Conservation (phyloP, 306 rosid species). For the Citrullus mucosospermus region DNA sequence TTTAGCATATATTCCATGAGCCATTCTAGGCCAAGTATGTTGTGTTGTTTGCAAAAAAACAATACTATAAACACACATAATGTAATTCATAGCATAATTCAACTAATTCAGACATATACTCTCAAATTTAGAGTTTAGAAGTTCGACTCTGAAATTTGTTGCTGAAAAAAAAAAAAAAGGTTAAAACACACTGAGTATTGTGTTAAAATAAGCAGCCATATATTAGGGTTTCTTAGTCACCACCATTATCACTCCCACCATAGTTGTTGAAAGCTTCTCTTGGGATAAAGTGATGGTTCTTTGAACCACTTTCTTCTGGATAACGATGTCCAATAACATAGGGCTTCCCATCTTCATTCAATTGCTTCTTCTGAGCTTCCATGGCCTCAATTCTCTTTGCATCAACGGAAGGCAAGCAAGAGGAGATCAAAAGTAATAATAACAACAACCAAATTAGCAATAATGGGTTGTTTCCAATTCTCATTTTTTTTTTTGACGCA, state of each 20-base stretch:
- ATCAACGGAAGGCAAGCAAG: conserved; percentile 6
- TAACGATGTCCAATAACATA: not conserved
- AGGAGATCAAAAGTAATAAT: not conserved
- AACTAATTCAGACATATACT: not conserved
- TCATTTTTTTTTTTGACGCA: not conserved
- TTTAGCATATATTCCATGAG: not conserved
- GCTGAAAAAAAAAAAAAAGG: too few relatives aligned
- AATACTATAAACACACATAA: not conserved
- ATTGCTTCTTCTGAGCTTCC: not conserved
- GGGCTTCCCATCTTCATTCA: not conserved
- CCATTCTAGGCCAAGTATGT: not conserved
- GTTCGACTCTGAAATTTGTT: too few relatives aligned
- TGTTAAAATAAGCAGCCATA: not conserved
- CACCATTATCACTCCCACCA: conserved; percentile 15
- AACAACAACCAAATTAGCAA: not conserved
- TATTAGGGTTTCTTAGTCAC: not conserved
- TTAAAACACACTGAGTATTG: too few relatives aligned
- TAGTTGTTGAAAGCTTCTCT: conserved; percentile 20
- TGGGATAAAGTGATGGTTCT: conserved; percentile 24
- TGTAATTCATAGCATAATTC: too few relatives aligned
- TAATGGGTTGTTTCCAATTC: not conserved
- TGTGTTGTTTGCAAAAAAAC: not conserved
- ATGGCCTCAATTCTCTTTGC: not conserved
- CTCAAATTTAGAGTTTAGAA: too few relatives aligned
- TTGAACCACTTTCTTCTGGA: conserved; percentile 6